Evolutionary conservation across 139 green algal genomes (phyloP), one percentile per base, ranked within the genome.

Genomic region (Edaphochlamys debaryana): DNA sequence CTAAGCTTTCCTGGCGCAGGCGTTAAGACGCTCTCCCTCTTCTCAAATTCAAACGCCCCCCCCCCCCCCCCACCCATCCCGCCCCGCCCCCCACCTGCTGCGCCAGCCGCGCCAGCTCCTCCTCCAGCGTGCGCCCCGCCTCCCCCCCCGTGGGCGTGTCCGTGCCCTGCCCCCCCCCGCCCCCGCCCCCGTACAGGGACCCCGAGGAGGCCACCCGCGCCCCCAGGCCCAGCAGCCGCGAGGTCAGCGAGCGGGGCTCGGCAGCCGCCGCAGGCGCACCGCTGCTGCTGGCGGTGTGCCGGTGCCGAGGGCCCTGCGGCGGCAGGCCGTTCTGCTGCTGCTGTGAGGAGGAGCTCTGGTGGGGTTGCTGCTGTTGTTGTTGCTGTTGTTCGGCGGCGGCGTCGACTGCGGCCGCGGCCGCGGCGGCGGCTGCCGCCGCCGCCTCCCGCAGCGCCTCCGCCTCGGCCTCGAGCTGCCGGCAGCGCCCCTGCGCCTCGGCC

Each of bases 91-190:
- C n/a, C 22, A 95, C 86, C 75, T 92, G 60, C 60, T 81, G 75
- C 42, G 60, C 60, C 29, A 81, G 60, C 76, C 76, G 76, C 42
- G 42, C 62, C 42, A 66, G 38, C 19, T 73, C 76, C 32, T 82
- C 76, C 36, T 42, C 69, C 30, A 11, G 30, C n/a, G n/a, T n/a
- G n/a, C n/a, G n/a, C n/a, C n/a, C n/a, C n/a, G n/a, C n/a, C n/a
- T n/a, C n/a, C n/a, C 19, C 48, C 48, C 29, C 48, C 13, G 19
- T 29, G 56, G 13, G n/a, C 13, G 40, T 38, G 56, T 38, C 41
- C 6, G 54, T 41, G 34, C 40, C 4, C 56, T 4, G 48, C 72
- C 7, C 20, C 34, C 70, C 30, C 58, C 13, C 38, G 38, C 37
- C 54, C 72, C 7, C 29, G 40, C 67, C 56, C 56, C 56, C 56